Base-by-base conservation (phyloP, 768 basidiomycete species). In the Termitomyces sp. region DNA sequence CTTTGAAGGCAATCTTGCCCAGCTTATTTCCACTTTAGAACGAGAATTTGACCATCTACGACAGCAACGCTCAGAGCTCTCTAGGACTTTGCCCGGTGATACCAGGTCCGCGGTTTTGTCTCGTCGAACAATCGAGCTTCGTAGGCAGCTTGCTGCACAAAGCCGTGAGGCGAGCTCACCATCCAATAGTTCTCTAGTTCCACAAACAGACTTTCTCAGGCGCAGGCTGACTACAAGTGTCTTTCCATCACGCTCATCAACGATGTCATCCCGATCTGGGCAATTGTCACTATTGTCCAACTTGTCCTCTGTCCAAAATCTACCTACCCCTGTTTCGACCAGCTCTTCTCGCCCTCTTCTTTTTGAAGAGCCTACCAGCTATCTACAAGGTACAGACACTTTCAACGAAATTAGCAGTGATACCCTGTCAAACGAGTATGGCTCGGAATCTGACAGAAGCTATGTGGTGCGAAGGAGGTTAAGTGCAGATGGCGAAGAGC, bases 341-440 rank as follows among this genome's bases (percentile, higher is more conserved):
- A 53, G 63, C 21, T 55, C 67, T 38, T 61, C 65, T n/a, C 68
- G 71, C 7, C 70, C 73, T 37, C 66, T 77, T 10, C 63, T 77
- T 12, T 77, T 77, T 52, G 74, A 76, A 25, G 77, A 78, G 59
- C 76, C 75, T 5, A 57, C 66, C 12, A 76, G 73, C 58, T 73
- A 73, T 59, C 50, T 65, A 19, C 59, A 60, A 11, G 53, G 62
- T 55, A 50, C 66, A 12, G 53, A 65, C 16, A 53, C 57, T 38
- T 58, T 40, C 14, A 37, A 51, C 42, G 40, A 53, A 49, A 59
- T 45, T 29, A 51, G 47, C 46, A 52, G 46, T 35, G 27, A 48
- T 56, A 8, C 51, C 23, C 32, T 27, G 42, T 42, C 42, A n/a
- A 53, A 14, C 11, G 54, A 59, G n/a, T 31, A 25, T 45, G 64